These are phyloP conservation scores for Camelina laxa DNA, from an alignment of 345 rosid genomes.

Conservation along the genomic window DNA sequence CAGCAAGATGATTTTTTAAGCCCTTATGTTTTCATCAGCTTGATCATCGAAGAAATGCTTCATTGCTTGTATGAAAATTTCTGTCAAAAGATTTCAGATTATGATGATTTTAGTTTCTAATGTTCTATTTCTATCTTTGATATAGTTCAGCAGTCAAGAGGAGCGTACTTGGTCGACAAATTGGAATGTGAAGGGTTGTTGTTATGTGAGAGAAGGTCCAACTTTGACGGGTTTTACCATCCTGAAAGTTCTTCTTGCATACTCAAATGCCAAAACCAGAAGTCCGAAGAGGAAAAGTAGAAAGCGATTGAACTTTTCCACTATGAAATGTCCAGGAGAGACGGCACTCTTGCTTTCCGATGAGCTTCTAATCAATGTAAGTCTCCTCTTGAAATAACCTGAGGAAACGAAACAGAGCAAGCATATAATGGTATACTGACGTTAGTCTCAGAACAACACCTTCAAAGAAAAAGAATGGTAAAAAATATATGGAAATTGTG, in stretches of 20 bases:
- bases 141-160: background rate
- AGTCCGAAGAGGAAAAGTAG: constrained; percentile 65
- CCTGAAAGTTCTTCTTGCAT: constrained; percentile 54
- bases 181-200: constrained; percentile 18
- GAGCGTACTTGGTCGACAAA: constrained; percentile 48
- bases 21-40: constrained; percentile 22
- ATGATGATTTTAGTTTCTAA: constrained; percentile 2
- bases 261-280: constrained; percentile 58
- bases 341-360: constrained; percentile 47
- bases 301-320: constrained; percentile 54
- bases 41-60: constrained; percentile 27
- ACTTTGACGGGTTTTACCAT: constrained; percentile 63
- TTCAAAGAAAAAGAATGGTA: background rate
- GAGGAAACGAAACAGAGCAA: constrained; percentile 20
- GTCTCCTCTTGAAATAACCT: constrained; percentile 55
- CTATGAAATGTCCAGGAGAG: constrained; percentile 23
- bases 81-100: background rate
- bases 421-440: constrained; percentile 10
- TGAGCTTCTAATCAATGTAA: constrained; percentile 39
- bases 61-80: constrained; percentile 12
- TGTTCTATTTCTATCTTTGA: background rate
- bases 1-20: constrained; percentile 12
- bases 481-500: background rate
- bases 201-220: constrained; percentile 57
- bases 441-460: constrained; percentile 6